phyloP scores from a whole-genome alignment of 2,329 filamentous ascomycete genomes.

The Fusarium sp. region DNA sequence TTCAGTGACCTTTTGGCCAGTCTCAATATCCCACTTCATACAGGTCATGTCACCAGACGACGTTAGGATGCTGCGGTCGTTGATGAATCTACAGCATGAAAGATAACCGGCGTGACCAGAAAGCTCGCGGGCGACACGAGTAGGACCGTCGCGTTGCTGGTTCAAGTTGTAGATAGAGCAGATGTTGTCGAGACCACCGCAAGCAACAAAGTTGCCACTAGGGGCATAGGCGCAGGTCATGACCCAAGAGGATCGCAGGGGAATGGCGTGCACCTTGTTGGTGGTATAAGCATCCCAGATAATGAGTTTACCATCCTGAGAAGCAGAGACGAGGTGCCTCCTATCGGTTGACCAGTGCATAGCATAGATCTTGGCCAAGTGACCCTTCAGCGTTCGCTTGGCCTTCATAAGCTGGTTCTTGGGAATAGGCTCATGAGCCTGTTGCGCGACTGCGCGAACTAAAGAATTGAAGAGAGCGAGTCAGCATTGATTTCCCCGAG shows the following conservation, averaged over 20 bases:
- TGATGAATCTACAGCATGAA: constrained; percentile 98
- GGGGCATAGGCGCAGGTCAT: constrained; percentile 99
- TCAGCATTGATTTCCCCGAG: constrained; percentile 41
- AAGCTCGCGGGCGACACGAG: constrained; percentile 92
- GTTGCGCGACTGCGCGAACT: constrained; percentile 94
- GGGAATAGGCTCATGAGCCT: constrained; percentile 91
- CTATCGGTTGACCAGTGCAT: constrained; percentile 99
- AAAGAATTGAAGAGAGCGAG: constrained; percentile 35
- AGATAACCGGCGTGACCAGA: constrained; percentile 98
- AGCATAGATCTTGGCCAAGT: constrained; percentile 98
- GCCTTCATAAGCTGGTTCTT: constrained; percentile 96
- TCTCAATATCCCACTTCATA: constrained; percentile 99
- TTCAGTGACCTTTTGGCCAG: constrained; percentile 95
- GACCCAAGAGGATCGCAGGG: constrained; percentile 97
- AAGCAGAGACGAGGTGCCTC: constrained; percentile 95
- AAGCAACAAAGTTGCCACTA: constrained; percentile 97
- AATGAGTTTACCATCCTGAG: constrained; percentile 98
- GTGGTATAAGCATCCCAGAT: constrained; percentile 99
- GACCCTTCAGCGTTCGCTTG: constrained; percentile 95
- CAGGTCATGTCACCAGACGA: constrained; percentile 99
- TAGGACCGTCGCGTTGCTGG: constrained; percentile 92
- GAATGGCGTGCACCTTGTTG: constrained; percentile 99
- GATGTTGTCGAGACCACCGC: constrained; percentile 98
- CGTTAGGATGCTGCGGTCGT: constrained; percentile 96
- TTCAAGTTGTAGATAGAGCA: constrained; percentile 99